Conservation (phyloP, 352 stramenopile species). For the Pythium phragmitis region DNA sequence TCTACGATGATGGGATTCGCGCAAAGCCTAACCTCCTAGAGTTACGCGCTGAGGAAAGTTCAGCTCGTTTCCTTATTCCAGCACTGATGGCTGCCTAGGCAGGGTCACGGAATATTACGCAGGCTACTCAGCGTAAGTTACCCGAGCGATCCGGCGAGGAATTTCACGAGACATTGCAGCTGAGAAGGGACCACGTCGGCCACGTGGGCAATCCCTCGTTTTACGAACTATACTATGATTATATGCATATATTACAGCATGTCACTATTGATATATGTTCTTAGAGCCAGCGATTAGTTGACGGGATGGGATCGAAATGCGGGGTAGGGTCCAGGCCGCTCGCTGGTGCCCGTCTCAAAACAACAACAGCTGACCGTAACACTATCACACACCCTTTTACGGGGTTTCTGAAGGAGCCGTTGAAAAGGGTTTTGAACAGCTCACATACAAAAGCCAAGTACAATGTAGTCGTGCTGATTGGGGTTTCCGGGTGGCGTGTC, state of each 20-base stretch:
- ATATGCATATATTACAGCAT: not conserved
- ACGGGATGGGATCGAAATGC: constrained; percentile 12
- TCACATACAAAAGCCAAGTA: constrained; percentile 11
- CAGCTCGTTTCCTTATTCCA: no score
- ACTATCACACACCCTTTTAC: not conserved
- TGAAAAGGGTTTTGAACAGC: not conserved
- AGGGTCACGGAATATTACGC: no score
- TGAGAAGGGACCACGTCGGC: constrained; percentile 16
- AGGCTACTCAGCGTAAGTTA: not conserved
- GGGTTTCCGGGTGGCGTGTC: constrained; percentile 11
- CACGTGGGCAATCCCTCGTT: not conserved
- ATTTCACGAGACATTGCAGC: not conserved
- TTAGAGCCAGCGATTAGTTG: constrained; percentile 23
- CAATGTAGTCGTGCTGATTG: not conserved
- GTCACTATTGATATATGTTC: not conserved
- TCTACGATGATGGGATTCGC: no score
- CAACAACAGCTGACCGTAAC: constrained; percentile 4
- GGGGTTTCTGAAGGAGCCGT: not conserved
- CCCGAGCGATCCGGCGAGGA: no score
- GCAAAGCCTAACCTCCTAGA: no score
- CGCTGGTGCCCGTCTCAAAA: constrained; percentile 18
- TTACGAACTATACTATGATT: not conserved
- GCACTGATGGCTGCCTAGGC: no score
- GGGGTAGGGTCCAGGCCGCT: constrained; percentile 17
- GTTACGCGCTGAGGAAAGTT: no score